Percentiles rank a stretch among this genome's conserved stretches.
Conservation (phyloP, 805 yeast species). For the Alloascoidea hylecoeti region DNA sequence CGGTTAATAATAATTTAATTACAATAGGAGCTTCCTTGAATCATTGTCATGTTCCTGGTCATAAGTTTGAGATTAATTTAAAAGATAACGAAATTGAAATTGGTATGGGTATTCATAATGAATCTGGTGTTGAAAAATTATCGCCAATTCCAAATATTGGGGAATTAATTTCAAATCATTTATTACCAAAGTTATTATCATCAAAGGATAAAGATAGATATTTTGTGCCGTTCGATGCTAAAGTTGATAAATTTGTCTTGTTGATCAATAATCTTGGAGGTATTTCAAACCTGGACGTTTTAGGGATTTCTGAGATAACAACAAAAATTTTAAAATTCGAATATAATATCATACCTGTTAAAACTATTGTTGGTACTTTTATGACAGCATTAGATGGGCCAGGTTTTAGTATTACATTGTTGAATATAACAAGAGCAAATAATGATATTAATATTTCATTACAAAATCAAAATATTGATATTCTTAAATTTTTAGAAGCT, state of each 20-base stretch:
- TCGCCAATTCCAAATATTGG: conserved; percentile 61
- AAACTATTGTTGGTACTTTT: conserved; percentile 63
- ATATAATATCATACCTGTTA: conserved; percentile 45
- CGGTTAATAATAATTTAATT: conserved; percentile 51
- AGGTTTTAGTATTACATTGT: conserved; percentile 75
- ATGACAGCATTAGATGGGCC: conserved; percentile 88
- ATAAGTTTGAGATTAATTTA: conserved; percentile 32
- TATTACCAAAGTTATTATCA: conserved; percentile 50
- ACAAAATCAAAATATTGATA: conserved; percentile 15
- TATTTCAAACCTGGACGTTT: conserved; percentile 65
- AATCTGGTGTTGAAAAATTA: conserved; percentile 64
- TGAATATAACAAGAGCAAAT: conserved; percentile 48
- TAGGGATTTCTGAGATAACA: conserved; percentile 54
- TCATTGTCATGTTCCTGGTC: conserved; percentile 81
- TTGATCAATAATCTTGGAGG: conserved; percentile 85
- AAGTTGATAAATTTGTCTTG: conserved; percentile 53
- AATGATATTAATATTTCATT: conserved; percentile 15
- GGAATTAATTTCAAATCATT: conserved; percentile 32
- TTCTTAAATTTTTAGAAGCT: conserved; percentile 47
- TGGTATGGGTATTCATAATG: conserved; percentile 95
- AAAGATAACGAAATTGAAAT: conserved; percentile 60
- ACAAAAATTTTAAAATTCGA: conserved; percentile 32
- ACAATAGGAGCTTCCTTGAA: conserved; percentile 86
- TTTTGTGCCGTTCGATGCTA: conserved; percentile 53
- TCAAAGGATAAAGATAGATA: conserved; percentile 61